Evolutionary conservation across 352 stramenopile species (phyloP).

Genomic region (Pythium rhizo-oryzae): DNA sequence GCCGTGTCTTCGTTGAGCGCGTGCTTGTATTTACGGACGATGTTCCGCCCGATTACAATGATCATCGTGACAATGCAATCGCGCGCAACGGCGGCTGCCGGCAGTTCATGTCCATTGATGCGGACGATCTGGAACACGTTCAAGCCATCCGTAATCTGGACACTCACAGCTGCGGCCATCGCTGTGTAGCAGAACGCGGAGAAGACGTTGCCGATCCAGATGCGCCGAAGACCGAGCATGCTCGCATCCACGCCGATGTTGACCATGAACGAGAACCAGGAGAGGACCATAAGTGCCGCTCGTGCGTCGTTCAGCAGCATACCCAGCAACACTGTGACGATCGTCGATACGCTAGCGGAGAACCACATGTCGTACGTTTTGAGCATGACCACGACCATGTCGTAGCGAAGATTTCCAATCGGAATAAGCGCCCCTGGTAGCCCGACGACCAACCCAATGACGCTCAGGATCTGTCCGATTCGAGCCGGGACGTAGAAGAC

Average conservation of each 20-base stretch:
- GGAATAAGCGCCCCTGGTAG: conserved; percentile 7
- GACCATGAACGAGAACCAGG: conserved; percentile 6
- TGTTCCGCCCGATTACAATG: conserved; percentile 20
- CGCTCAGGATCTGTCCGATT: not conserved
- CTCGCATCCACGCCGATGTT: conserved; percentile 28
- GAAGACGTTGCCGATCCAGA: conserved; percentile 20
- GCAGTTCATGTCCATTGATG: conserved; percentile 17
- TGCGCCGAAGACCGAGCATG: conserved; percentile 2
- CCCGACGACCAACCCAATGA: not conserved
- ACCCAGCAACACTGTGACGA: conserved; percentile 9
- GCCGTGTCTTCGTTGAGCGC: not conserved
- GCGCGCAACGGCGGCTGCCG: conserved; percentile 5
- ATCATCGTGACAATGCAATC: conserved; percentile 19
- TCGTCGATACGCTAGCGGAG: conserved; percentile 9
- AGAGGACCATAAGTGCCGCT: not conserved
- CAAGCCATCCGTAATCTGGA: conserved; percentile 6
- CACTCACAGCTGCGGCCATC: not conserved
- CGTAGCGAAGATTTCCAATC: conserved; percentile 16
- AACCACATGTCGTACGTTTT: conserved; percentile 31
- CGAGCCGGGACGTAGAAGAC: conserved; percentile 6
- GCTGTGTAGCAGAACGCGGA: conserved; percentile 6
- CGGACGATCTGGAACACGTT: conserved; percentile 15
- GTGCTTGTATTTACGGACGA: conserved; percentile 12
- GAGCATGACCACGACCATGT: conserved; percentile 23
- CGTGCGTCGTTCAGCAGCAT: conserved; percentile 14